These are phyloP conservation scores for Albatrellus sp. DNA, from an alignment of 1,284 basidiomycete genomes.

Conservation along the genomic window DNA sequence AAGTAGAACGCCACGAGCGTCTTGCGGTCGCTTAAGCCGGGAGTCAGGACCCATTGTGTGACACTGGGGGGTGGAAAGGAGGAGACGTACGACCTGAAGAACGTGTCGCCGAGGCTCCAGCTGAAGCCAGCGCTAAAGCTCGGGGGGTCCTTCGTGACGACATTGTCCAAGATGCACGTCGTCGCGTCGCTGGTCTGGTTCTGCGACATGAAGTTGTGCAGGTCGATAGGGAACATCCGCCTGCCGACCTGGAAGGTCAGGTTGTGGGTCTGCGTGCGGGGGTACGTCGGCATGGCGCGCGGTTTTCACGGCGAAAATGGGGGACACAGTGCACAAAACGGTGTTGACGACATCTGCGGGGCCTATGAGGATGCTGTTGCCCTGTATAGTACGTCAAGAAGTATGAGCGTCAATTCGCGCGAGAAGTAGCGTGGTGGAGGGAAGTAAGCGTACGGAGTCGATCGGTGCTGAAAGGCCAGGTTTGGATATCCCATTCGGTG, in stretches of 20 bases:
- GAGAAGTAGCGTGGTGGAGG: slow-evolving; percentile 1
- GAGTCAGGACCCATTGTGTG: background rate
- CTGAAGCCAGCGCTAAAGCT: slow-evolving; percentile 22
- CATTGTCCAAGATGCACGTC: slow-evolving; percentile 25
- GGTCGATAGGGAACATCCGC: slow-evolving; percentile 48
- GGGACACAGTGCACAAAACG: slow-evolving; percentile 28
- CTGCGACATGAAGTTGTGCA: slow-evolving; percentile 45
- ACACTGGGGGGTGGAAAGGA: background rate
- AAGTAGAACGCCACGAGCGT: slow-evolving; percentile 40
- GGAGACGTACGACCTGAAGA: slow-evolving; percentile 25
- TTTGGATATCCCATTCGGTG: slow-evolving; percentile 18
- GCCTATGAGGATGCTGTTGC: slow-evolving; percentile 26
- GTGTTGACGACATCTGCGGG: slow-evolving; percentile 23
- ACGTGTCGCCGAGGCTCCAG: slow-evolving; percentile 29
- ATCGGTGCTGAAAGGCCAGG: slow-evolving; percentile 27
- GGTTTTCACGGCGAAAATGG: slow-evolving; percentile 18
- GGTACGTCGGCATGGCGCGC: slow-evolving; percentile 18
- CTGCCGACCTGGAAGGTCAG: slow-evolving; percentile 53
- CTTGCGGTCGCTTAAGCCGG: slow-evolving; percentile 8
- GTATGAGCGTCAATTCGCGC: slow-evolving; percentile 1
- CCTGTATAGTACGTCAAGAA: slow-evolving; percentile 15
- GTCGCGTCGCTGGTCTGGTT: slow-evolving; percentile 23
- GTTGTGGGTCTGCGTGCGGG: slow-evolving; percentile 37
- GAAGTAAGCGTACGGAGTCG: slow-evolving; percentile 29
- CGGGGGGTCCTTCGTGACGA: slow-evolving; percentile 42